Evolutionary conservation across 179 eudicot genomes (phyloP).

Genomic region (Corrigiola litoralis): DNA sequence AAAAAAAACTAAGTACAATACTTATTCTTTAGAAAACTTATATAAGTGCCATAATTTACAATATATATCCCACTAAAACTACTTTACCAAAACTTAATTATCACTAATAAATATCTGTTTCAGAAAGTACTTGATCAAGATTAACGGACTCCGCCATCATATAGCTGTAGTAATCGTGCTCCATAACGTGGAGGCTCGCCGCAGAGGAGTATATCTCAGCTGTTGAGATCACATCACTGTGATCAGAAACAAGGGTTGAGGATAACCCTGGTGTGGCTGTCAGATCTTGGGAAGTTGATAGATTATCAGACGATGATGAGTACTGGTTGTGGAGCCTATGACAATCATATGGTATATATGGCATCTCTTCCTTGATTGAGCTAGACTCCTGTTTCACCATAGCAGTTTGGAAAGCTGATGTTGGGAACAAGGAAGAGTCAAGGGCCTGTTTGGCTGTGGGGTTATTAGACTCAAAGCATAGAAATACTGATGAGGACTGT

Average conservation of each 20-base stretch:
- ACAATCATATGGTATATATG: conserved; percentile 10
- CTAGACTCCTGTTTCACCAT: not conserved
- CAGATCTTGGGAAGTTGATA: conserved; percentile 3
- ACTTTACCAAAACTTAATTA: no score
- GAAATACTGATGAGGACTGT: not conserved
- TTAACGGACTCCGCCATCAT: not conserved
- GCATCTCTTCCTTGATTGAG: not conserved
- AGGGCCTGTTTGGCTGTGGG: not conserved
- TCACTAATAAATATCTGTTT: no score
- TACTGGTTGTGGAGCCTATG: not conserved
- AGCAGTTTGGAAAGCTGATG: not conserved
- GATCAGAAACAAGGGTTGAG: conserved; percentile 22
- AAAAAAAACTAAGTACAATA: no score
- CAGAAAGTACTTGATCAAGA: no score
- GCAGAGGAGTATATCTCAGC: conserved; percentile 31
- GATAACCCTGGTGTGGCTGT: not conserved
- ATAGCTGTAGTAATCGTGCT: not conserved
- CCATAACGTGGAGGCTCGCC: conserved; percentile 20
- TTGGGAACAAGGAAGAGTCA: not conserved
- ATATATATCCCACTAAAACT: no score
- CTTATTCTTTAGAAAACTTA: no score
- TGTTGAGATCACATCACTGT: conserved; percentile 30
- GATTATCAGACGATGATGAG: conserved; percentile 11
- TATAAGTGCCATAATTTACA: no score
- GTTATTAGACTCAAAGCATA: conserved; percentile 25